Base-by-base conservation (phyloP, 2,329 filamentous ascomycete species). In the Pseudogymnoascus pannorum region DNA sequence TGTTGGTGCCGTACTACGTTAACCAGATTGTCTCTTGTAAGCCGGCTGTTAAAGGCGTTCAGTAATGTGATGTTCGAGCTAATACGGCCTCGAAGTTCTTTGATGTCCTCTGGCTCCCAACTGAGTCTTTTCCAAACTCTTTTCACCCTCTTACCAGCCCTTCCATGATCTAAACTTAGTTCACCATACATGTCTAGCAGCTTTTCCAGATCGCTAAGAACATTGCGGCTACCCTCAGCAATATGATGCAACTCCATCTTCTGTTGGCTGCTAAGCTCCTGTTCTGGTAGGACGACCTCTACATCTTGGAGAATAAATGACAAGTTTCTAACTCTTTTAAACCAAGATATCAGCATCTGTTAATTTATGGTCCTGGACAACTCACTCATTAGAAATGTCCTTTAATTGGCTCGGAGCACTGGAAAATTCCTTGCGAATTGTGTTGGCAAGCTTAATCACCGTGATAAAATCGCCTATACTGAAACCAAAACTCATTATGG, bases 401-500 rank as follows among this genome's bases (percentile, higher is more conserved):
- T 64, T 61, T 36, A 72, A 71, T 44, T 73, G 67, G 7, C 58
- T 58, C 9, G 71, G 70, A 2, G 70, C 70, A 7, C 63, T 62
- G 12, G 62, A 62, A 57, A 71, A 73, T 14, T 68, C 64, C 54
- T 67, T 69, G 40, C 69, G 65, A 36, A 70, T 62, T 12, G 65
- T 67, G 16, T 67, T 69, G 22, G 62, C 65, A 54, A 72, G 66
- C 54, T 68, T 22, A 16, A 70, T 64, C n/a, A 69, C 61, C 1
- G 67, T 62, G 18, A 72, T 16, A 51, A 71, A 69, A 57, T 73
- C 72, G 16, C 69, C 70, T 29, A 71, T 68, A n/a, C n/a, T n/a
- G n/a, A n/a, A n/a, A n/a, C n/a, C n/a, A 61, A 74, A 72, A 57
- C 71, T 73, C 71, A 72, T 72, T 44, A 58, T 65, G 59, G 7